Conservation (phyloP, 2,329 filamentous ascomycete species). For the Teratosphaeria pseudoeucalypti region DNA sequence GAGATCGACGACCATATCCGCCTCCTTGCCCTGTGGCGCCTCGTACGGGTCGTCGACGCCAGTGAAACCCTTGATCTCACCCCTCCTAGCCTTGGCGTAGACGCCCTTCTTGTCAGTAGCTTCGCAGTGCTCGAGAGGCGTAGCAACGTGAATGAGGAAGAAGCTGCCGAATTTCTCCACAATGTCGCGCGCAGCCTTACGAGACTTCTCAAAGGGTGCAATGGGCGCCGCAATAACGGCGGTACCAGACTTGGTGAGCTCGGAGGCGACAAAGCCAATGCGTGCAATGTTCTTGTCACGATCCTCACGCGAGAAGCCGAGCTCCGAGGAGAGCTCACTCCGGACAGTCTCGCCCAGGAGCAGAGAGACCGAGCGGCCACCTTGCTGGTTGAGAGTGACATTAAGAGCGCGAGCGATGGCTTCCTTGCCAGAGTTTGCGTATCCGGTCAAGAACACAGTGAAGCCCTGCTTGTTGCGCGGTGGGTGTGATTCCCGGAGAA, state of each 20-base stretch:
- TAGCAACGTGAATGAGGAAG: constrained; percentile 91
- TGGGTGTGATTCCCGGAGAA: constrained; percentile 92
- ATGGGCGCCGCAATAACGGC: constrained; percentile 96
- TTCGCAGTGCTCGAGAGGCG: constrained; percentile 83
- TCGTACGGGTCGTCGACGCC: constrained; percentile 98
- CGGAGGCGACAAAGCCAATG: constrained; percentile 90
- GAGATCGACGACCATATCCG: constrained; percentile 74
- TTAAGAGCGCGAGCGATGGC: constrained; percentile 91
- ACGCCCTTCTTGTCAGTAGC: constrained; percentile 89
- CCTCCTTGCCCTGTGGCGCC: constrained; percentile 66
- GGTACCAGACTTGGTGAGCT: constrained; percentile 84
- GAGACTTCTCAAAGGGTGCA: constrained; percentile 75
- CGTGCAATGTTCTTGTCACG: constrained; percentile 90
- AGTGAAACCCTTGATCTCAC: constrained; percentile 96
- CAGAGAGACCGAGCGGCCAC: constrained; percentile 85
- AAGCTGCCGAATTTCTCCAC: constrained; percentile 84
- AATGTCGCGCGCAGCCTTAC: constrained; percentile 68
- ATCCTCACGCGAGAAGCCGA: constrained; percentile 89
- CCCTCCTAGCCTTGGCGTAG: constrained; percentile 71
- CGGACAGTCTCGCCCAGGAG: constrained; percentile 93
- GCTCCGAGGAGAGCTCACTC: constrained; percentile 81
- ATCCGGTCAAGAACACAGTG: constrained; percentile 95
- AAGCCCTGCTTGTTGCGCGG: constrained; percentile 87
- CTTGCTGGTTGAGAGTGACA: constrained; percentile 95
- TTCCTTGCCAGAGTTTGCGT: constrained; percentile 95